Conservation (phyloP, 805 yeast species). For the Kazachstania africana region DNA sequence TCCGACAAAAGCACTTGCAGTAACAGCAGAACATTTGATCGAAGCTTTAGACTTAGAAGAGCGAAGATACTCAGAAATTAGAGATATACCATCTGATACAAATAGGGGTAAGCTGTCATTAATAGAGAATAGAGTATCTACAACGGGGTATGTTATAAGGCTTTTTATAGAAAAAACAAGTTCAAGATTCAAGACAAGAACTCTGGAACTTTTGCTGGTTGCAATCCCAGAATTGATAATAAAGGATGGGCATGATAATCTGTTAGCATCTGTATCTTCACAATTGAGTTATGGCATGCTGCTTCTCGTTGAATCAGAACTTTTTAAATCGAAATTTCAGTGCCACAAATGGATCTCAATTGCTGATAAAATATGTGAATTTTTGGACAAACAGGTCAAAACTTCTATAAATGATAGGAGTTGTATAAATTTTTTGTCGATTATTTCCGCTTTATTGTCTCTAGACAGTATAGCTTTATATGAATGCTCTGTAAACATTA, state of each 20-base stretch:
- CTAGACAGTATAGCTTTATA: conserved; percentile 17
- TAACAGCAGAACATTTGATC: conserved; percentile 20
- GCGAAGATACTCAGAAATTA: conserved; percentile 10
- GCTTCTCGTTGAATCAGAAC: conserved; percentile 9
- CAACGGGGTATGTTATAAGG: conserved; percentile 19
- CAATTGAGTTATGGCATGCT: conserved; percentile 18
- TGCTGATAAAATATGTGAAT: conserved; percentile 8
- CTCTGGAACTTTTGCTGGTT: conserved; percentile 12
- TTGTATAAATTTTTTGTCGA: conserved; percentile 17
- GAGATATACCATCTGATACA: conserved; percentile 14
- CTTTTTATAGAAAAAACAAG: conserved; percentile 21
- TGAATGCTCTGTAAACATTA: conserved; percentile 11
- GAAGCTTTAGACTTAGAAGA: conserved; percentile 29
- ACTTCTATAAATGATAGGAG: conserved; percentile 14
- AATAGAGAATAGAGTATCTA: conserved; percentile 15
- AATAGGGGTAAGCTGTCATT: conserved; percentile 27
- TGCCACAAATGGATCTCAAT: conserved; percentile 17
- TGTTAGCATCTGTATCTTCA: conserved; percentile 13
- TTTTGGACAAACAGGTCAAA: conserved; percentile 7
- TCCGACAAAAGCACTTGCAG: conserved; percentile 11
- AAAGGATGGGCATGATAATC: conserved; percentile 2
- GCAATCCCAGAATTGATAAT: conserved; percentile 17
- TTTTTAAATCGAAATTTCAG: conserved; percentile 16
- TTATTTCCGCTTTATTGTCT: conserved; percentile 14
- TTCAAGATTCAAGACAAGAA: conserved; percentile 16